A percentile compares a stretch with the other conserved stretches of the same genome.
Evolutionary conservation across 257 asterid species (phyloP).

Genomic region (Osmanthus fragrans): DNA sequence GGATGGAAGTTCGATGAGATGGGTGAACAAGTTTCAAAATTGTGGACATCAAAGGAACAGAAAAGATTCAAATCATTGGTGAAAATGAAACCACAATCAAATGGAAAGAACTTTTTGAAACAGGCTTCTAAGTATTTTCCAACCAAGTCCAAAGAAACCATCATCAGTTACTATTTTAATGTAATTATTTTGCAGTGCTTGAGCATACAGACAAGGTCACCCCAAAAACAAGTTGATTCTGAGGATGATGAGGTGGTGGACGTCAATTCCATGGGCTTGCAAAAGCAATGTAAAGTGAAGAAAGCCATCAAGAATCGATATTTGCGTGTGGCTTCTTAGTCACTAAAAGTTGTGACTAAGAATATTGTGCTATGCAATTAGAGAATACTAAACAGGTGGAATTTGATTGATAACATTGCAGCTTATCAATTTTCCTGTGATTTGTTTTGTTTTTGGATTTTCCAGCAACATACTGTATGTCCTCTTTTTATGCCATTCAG

Average conservation of each 20-base stretch:
- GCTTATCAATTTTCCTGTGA: too few species aligned
- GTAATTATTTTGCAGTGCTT: constrained; percentile 56
- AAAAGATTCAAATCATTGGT: constrained; percentile 47
- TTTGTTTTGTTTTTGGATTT: too few species aligned
- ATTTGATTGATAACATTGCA: too few species aligned
- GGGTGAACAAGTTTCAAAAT: constrained; percentile 60
- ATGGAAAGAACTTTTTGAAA: constrained; percentile 53
- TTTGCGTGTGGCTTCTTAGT: constrained; percentile 29
- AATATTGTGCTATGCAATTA: too few species aligned
- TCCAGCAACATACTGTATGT: too few species aligned
- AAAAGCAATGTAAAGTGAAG: constrained; percentile 27
- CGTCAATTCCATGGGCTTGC: constrained; percentile 26
- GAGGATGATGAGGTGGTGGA: constrained; percentile 51
- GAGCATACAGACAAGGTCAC: constrained; percentile 43
- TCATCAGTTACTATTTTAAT: constrained; percentile 58
- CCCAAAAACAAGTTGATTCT: constrained; percentile 38
- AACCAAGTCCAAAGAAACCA: constrained; percentile 33
- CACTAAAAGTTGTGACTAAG: background rate
- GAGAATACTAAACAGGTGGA: too few species aligned
- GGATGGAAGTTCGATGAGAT: constrained; percentile 71
- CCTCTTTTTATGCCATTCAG: too few species aligned
- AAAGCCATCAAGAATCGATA: constrained; percentile 31
- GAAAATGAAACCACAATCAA: constrained; percentile 34
- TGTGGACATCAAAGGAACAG: constrained; percentile 62
- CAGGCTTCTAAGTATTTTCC: constrained; percentile 52